phyloP scores from a whole-genome alignment of 2,329 filamentous ascomycete genomes.

The Colletotrichum neosansevieriae region DNA sequence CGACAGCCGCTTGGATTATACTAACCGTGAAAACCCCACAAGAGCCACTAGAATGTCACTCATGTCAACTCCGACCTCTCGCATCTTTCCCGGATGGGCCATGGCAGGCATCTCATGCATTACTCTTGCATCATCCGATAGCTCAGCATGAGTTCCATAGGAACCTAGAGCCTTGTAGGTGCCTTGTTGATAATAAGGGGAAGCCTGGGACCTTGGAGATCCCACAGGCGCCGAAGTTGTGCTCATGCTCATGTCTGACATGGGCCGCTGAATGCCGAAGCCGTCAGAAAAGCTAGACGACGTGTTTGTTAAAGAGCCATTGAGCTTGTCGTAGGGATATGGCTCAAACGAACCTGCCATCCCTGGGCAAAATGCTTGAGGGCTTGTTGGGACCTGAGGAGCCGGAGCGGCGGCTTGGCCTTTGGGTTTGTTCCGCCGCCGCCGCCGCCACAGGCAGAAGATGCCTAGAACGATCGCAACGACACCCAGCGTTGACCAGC shows the following conservation, averaged over 20 bases:
- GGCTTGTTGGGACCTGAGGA: background rate
- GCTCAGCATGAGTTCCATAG: constrained; percentile 7
- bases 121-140: constrained; percentile 10
- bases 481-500: background rate
- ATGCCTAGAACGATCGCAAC: background rate
- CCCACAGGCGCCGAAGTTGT: constrained; percentile 18
- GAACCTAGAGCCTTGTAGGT: background rate
- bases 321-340: constrained; percentile 5
- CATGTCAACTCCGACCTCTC: constrained; percentile 15
- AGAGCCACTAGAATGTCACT: too few relatives aligned
- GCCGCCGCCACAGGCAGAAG: constrained; percentile 12
- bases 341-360: background rate
- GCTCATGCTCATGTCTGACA: background rate
- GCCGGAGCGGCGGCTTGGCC: background rate
- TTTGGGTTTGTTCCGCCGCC: background rate
- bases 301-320: background rate
- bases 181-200: background rate
- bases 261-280: background rate
- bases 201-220: background rate
- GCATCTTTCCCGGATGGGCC: constrained; percentile 12
- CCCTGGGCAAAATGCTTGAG: background rate
- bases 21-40: too few relatives aligned
- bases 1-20: too few relatives aligned
- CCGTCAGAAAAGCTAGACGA: background rate
- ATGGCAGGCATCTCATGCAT: constrained; percentile 31